Conservation (phyloP, 2,329 filamentous ascomycete genomes). For the Alternaria infectoria region DNA sequence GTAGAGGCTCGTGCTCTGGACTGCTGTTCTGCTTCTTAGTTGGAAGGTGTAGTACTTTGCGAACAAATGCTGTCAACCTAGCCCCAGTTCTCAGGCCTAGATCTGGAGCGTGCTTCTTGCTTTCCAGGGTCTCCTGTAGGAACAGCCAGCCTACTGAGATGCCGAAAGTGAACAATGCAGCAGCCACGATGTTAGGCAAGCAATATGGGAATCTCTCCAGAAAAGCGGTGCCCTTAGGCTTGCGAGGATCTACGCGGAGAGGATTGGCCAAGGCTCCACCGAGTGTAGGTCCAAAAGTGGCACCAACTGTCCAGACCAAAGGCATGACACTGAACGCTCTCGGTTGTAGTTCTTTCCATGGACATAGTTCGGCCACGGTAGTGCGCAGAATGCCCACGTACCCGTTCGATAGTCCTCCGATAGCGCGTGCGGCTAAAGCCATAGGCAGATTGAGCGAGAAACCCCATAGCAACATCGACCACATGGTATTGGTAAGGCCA, state of each 20-base stretch:
- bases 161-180: conserved; percentile 77
- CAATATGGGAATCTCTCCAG: conserved; percentile 81
- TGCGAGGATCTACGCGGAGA: conserved; percentile 71
- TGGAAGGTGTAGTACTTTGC: conserved; percentile 24
- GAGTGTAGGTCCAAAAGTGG: conserved; percentile 83
- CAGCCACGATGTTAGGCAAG: conserved; percentile 81
- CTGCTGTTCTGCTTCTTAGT: conserved; percentile 10
- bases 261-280: conserved; percentile 88
- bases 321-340: conserved; percentile 94
- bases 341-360: conserved; percentile 83
- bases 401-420: conserved; percentile 86
- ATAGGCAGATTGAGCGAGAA: conserved; percentile 79
- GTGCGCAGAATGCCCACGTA: conserved; percentile 86
- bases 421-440: conserved; percentile 76
- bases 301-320: conserved; percentile 84
- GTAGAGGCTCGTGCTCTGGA: conserved; percentile 39
- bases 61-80: conserved; percentile 57
- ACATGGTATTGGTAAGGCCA: conserved; percentile 78
- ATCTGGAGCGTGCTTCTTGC: conserved; percentile 71
- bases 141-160: conserved; percentile 78
- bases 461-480: conserved; percentile 81
- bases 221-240: conserved; percentile 70
- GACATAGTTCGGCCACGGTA: conserved; percentile 91
- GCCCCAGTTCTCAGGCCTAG: conserved; percentile 77
- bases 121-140: conserved; percentile 82